A percentile compares a stretch with the other conserved stretches of the same genome.
These are phyloP conservation scores for Clonostachys solani DNA, from an alignment of 2,329 filamentous ascomycete genomes.

Conservation along the genomic window DNA sequence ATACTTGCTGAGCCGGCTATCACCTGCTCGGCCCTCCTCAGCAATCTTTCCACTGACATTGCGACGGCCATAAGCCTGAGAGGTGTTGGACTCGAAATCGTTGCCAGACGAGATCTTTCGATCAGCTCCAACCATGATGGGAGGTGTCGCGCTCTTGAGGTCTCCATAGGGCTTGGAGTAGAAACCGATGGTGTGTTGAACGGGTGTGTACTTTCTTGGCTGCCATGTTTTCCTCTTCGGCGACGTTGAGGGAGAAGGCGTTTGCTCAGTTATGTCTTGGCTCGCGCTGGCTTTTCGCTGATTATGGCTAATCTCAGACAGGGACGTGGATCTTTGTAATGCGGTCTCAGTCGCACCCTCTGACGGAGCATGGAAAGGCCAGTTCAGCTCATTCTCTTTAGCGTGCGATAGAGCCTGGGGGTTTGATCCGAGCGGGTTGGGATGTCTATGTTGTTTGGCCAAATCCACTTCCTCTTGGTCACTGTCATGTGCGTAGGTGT, in stretches of 20 bases:
- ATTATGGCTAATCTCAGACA: conserved; percentile 43
- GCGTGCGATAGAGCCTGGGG: conserved; percentile 19
- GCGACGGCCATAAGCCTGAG: conserved; percentile 36
- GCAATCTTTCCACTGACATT: conserved; percentile 71
- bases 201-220: conserved; percentile 23
- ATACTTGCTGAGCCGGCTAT: conserved; percentile 12
- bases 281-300: conserved; percentile 34
- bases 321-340: conserved; percentile 14
- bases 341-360: conserved; percentile 4
- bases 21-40: conserved; percentile 60
- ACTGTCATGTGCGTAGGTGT: conserved; percentile 16
- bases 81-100: conserved; percentile 38
- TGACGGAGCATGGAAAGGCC: conserved; percentile 3
- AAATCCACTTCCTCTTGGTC: conserved; percentile 17
- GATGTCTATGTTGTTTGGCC: conserved; percentile 23
- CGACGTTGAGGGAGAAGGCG: background rate
- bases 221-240: conserved; percentile 6
- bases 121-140: conserved; percentile 37
- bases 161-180: conserved; percentile 57
- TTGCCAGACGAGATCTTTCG: conserved; percentile 57
- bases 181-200: conserved; percentile 44
- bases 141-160: conserved; percentile 47
- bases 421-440: conserved; percentile 51
- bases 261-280: conserved; percentile 38
- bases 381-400: too few relatives aligned